Conservation (phyloP, 495 filamentous ascomycete species). For the Lophiostoma macrostomum region DNA sequence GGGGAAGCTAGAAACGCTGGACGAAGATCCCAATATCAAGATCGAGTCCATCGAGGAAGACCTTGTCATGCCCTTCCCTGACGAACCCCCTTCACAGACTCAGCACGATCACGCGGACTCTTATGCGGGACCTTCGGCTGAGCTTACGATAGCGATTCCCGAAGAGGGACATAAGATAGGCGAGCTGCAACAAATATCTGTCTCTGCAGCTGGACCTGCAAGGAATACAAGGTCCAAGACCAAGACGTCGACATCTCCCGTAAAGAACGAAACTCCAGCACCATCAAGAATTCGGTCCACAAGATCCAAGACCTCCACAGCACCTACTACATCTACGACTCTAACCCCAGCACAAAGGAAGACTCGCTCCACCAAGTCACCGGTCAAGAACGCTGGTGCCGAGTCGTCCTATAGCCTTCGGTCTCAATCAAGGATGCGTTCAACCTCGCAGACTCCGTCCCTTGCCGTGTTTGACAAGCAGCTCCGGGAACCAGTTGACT, state of each 20-base stretch:
- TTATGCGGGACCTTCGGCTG: constrained; percentile 1
- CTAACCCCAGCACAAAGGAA: neutral
- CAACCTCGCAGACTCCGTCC: neutral
- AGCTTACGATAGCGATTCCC: constrained; percentile 13
- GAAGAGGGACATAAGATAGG: constrained; percentile 18
- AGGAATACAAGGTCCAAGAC: constrained; percentile 33
- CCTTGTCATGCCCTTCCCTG: neutral
- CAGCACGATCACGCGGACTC: constrained; percentile 6
- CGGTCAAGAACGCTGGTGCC: neutral
- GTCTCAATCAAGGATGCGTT: neutral
- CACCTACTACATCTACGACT: neutral
- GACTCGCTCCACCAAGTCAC: neutral
- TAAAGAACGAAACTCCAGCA: constrained; percentile 5
- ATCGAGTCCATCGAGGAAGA: constrained; percentile 27
- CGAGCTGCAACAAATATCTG: constrained; percentile 2
- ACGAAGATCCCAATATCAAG: constrained; percentile 14
- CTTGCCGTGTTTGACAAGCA: too few relatives aligned
- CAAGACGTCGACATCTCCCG: constrained; percentile 13
- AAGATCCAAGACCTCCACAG: neutral
- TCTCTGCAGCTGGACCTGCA: constrained; percentile 17
- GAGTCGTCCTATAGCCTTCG: constrained; percentile 11
- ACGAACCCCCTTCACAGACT: neutral
- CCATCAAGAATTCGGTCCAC: neutral
- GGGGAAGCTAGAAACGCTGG: neutral
- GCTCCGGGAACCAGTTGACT: too few relatives aligned